phyloP scores from a whole-genome alignment of 768 basidiomycete genomes.

The Cantharellus anzutake region DNA sequence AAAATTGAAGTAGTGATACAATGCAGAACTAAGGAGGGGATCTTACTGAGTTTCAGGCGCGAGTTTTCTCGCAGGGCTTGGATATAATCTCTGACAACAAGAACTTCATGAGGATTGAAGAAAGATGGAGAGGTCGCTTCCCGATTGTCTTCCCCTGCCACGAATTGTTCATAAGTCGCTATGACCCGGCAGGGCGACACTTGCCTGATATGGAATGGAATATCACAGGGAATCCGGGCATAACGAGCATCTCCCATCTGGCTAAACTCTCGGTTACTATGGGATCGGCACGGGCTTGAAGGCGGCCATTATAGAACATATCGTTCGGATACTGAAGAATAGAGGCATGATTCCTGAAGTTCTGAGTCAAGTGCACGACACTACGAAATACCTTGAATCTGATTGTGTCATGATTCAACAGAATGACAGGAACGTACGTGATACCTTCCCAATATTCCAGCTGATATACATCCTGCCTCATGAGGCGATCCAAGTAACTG shows the following conservation, averaged over 20 bases:
- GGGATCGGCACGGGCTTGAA: constrained; percentile 15
- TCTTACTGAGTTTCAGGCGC: constrained; percentile 17
- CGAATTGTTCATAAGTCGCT: background rate
- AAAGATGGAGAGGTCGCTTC: constrained; percentile 22
- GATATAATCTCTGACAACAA: constrained; percentile 19
- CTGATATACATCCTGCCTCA: constrained; percentile 17
- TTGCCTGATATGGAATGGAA: constrained; percentile 17
- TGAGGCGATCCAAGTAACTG: constrained; percentile 22
- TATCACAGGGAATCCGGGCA: constrained; percentile 15
- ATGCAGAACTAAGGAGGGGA: background rate
- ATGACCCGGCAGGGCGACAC: background rate
- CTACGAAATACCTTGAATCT: constrained; percentile 17
- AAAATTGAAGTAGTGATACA: background rate
- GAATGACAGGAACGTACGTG: constrained; percentile 13
- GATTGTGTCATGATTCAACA: background rate
- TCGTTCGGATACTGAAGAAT: constrained; percentile 40
- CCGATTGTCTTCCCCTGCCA: constrained; percentile 18
- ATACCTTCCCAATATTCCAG: constrained; percentile 10
- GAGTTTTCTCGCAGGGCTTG: constrained; percentile 13
- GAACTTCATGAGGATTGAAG: constrained; percentile 23
- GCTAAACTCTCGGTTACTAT: constrained; percentile 14
- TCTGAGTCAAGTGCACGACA: constrained; percentile 39
- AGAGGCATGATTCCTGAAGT: constrained; percentile 35
- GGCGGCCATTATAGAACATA: constrained; percentile 20
- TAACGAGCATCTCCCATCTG: constrained; percentile 15